Percentiles rank a stretch among this genome's conserved stretches.
These are phyloP conservation scores for Atractiella rhizophila DNA, from an alignment of 768 basidiomycete species.

Conservation along the genomic window DNA sequence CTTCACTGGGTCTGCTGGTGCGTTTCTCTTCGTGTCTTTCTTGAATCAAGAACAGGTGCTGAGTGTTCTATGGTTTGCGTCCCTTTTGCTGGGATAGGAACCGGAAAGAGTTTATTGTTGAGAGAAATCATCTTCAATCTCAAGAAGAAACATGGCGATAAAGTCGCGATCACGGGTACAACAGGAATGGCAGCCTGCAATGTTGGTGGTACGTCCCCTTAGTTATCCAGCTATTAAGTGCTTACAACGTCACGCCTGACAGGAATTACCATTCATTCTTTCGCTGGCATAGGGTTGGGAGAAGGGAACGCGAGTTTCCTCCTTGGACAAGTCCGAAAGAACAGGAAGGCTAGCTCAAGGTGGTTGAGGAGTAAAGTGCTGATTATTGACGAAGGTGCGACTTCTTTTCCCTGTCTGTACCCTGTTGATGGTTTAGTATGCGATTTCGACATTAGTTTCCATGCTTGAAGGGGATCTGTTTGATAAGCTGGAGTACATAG, in stretches of 20 bases:
- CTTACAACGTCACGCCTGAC: too few species aligned
- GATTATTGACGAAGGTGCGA: constrained; percentile 62
- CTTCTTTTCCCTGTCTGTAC: background rate
- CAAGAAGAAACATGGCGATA: constrained; percentile 21
- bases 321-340: constrained; percentile 37
- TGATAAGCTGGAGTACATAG: constrained; percentile 21
- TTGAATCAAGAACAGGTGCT: background rate
- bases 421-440: background rate
- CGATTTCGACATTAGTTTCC: constrained; percentile 26
- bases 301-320: constrained; percentile 39
- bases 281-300: constrained; percentile 78
- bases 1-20: constrained; percentile 93
- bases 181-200: constrained; percentile 97
- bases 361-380: constrained; percentile 70
- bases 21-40: constrained; percentile 15
- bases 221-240: too few species aligned
- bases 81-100: constrained; percentile 32
- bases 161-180: constrained; percentile 74
- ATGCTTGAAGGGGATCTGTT: constrained; percentile 22
- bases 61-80: background rate
- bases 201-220: constrained; percentile 85
- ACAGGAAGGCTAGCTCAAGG: constrained; percentile 51
- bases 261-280: constrained; percentile 86
- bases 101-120: constrained; percentile 83
- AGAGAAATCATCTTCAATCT: constrained; percentile 86